Conservation (phyloP, 2,329 filamentous ascomycete species). For the Hypoxylon sp. region DNA sequence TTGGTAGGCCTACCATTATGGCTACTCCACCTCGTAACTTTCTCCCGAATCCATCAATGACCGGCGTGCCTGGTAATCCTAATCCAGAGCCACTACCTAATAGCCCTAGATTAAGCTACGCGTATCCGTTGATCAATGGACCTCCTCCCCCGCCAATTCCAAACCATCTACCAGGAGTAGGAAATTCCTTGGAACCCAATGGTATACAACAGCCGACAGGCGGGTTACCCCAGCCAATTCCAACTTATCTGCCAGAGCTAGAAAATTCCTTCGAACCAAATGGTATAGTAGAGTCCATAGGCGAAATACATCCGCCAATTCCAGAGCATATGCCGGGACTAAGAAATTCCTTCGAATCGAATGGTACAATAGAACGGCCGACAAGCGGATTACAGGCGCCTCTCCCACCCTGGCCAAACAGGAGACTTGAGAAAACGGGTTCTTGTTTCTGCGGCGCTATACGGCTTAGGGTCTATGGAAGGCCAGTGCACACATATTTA, state of each 20-base stretch:
- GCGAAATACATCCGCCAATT: background rate
- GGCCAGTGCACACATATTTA: slow-evolving; percentile 41
- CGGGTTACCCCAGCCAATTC: background rate
- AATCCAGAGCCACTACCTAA: background rate
- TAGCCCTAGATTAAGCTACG: background rate
- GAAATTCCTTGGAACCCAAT: background rate
- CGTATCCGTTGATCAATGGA: background rate
- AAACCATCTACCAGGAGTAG: background rate
- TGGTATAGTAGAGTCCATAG: background rate
- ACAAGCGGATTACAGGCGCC: background rate
- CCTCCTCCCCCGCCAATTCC: background rate
- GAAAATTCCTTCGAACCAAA: background rate
- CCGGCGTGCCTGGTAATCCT: background rate
- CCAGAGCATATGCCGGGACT: background rate
- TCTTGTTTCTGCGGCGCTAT: slow-evolving; percentile 51
- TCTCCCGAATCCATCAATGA: background rate
- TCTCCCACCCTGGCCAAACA: background rate
- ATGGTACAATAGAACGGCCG: background rate
- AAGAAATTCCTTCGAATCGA: background rate
- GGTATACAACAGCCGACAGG: background rate
- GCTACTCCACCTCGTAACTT: background rate
- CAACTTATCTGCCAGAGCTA: background rate
- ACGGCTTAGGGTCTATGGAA: slow-evolving; percentile 40
- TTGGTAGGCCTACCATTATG: background rate
- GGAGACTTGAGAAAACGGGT: slow-evolving; percentile 31